Evolutionary conservation across 169 alveolate species (phyloP), one percentile per base, ranked within the genome.

Genomic region (Plasmodium billcollinsi): DNA sequence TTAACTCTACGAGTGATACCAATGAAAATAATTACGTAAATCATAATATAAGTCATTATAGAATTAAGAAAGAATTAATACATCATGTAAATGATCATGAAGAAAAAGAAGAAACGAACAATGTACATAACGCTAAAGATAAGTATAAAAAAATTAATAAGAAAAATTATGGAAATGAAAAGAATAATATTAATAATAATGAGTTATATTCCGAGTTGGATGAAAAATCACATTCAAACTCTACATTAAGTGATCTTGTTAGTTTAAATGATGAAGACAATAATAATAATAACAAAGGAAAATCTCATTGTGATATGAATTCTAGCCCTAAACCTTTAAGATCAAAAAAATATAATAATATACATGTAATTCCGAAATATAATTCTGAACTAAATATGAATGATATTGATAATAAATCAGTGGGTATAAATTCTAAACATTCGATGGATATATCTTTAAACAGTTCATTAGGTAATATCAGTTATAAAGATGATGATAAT

Each of bases 271-370:
- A 83, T 43, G 83, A 83, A 45, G 91, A 80, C 2, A 69, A 63
- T 54, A 63, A 63, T 15, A 59, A 21, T 24, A 11, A 5, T 2
- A 26, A 29, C 12, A 67, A 83, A 33, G 61, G 67, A 66, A 52
- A 86, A 39, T 45, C 52, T 52, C 15, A 49, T 15, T 72, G 72
- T 66, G 76, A 43, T 43, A 86, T 86, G 3, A 62, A 70, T n/a
- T 72, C 92, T 43, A 86, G 92, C 52, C 92, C 92, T 2, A 72
- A 71, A 45, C 92, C 92, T 33, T 39, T 58, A 62, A 70, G 92
- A 66, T n/a, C 73, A 18, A 29, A 47, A 12, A 86, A 86, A 15
- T 2, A 9, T 8, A 72, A 67, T 24, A 70, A 54, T 18, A 3
- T 71, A 20, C 83, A 49, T 24, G 12, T 54, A 20, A 71, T 86